phyloP scores from a whole-genome alignment of 371 early-diverging fungal genomes.

The Cokeromyces recurvatus region DNA sequence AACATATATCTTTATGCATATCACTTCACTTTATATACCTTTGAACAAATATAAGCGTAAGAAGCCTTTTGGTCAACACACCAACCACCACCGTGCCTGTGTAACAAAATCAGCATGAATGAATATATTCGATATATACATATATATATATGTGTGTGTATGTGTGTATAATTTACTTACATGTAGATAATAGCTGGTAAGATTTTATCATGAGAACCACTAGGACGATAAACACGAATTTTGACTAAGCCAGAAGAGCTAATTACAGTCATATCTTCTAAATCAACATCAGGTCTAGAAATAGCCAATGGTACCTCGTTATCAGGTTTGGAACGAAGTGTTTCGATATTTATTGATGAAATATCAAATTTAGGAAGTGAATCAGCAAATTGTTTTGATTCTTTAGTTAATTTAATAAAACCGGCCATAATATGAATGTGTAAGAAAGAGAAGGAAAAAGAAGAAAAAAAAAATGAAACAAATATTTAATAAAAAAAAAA shows the following conservation, averaged over 20 bases:
- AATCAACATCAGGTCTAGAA: background rate
- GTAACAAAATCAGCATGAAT: background rate
- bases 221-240: conserved; percentile 11
- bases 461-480: too few relatives aligned
- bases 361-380: too few relatives aligned
- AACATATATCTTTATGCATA: too few relatives aligned
- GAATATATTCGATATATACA: background rate
- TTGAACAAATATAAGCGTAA: conserved; percentile 4
- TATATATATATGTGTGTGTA: background rate
- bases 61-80: background rate
- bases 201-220: background rate
- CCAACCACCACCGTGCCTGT: conserved; percentile 21
- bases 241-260: background rate
- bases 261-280: background rate
- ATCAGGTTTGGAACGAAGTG: too few relatives aligned
- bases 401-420: too few relatives aligned
- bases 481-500: too few relatives aligned
- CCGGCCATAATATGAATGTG: too few relatives aligned
- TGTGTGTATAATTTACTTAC: conserved; percentile 2
- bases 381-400: too few relatives aligned
- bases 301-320: too few relatives aligned
- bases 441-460: too few relatives aligned
- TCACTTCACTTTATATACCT: conserved; percentile 1
- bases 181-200: conserved; percentile 14
- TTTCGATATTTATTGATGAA: too few relatives aligned